Conservation (phyloP, 176 grass and related monocot species). For the Oryza longistaminata region DNA sequence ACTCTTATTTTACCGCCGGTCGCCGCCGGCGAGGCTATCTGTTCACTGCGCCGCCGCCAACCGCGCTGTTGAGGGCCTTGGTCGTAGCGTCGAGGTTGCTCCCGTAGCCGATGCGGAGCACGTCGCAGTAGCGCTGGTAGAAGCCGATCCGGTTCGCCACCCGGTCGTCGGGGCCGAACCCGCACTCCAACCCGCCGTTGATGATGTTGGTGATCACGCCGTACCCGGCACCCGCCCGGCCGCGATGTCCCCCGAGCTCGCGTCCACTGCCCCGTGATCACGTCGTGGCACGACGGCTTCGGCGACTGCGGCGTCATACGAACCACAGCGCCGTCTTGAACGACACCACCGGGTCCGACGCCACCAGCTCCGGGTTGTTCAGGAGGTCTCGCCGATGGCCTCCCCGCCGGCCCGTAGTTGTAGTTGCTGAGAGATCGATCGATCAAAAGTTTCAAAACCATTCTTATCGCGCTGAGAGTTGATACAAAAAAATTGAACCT, state of each 20-base stretch:
- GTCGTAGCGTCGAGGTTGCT: no score
- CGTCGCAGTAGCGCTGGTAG: slow-evolving; percentile 56
- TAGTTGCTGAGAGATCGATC: background rate
- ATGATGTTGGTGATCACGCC: slow-evolving; percentile 68
- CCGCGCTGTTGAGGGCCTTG: no score
- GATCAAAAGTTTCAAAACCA: no score
- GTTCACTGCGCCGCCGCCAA: no score
- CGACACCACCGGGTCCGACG: slow-evolving; percentile 38
- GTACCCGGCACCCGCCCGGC: slow-evolving; percentile 46
- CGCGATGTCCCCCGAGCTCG: background rate
- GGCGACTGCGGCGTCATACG: slow-evolving; percentile 42
- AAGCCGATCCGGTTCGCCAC: slow-evolving; percentile 49
- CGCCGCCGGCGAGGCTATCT: no score
- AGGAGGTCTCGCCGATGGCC: slow-evolving; percentile 52
- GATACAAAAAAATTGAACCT: no score
- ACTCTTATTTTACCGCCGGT: no score
- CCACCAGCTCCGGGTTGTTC: slow-evolving; percentile 61
- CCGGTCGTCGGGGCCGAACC: background rate
- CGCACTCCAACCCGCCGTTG: slow-evolving; percentile 62
- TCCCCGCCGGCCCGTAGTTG: slow-evolving; percentile 55
- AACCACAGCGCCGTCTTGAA: slow-evolving; percentile 72
- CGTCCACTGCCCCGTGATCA: slow-evolving; percentile 51
- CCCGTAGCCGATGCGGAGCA: no score
- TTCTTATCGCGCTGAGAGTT: no score
- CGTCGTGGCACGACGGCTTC: slow-evolving; percentile 66